Percentiles rank a stretch among this genome's conserved stretches.
phyloP scores from a whole-genome alignment of 768 basidiomycete genomes.

The Leccinum variicolor region DNA sequence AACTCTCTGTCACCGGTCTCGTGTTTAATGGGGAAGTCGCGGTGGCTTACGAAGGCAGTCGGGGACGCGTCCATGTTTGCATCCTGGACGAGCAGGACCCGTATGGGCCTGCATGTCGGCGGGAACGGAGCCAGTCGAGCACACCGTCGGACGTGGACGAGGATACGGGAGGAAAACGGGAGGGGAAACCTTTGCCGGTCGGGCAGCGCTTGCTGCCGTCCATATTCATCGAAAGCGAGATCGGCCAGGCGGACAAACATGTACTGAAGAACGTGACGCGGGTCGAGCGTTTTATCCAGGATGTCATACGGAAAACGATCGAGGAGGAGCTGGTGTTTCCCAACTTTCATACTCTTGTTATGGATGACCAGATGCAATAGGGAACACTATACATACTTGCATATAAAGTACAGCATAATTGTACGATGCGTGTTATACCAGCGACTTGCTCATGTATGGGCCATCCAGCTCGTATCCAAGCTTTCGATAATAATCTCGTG shows the following conservation, averaged over 20 bases:
- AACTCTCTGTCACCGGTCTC: conserved; percentile 86
- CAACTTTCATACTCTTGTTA: conserved; percentile 82
- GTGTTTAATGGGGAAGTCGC: conserved; percentile 85
- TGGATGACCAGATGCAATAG: conserved; percentile 37
- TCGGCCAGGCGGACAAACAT: conserved; percentile 94
- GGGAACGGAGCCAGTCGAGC: conserved; percentile 41
- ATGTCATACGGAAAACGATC: conserved; percentile 90
- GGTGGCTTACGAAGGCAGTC: conserved; percentile 86
- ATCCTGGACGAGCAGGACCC: conserved; percentile 87
- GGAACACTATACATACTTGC: background rate
- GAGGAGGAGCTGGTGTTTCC: conserved; percentile 97
- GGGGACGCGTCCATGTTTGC: conserved; percentile 79
- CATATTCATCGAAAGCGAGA: conserved; percentile 94
- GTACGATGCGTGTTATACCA: conserved; percentile 37
- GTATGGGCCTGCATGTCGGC: conserved; percentile 69
- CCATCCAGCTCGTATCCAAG: conserved; percentile 94
- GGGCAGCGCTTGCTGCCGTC: conserved; percentile 83
- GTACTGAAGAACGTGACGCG: conserved; percentile 93
- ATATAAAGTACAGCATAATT: conserved; percentile 8
- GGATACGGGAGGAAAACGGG: conserved; percentile 44
- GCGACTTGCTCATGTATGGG: conserved; percentile 93
- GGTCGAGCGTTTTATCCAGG: conserved; percentile 93
- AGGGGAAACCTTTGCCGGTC: conserved; percentile 67
- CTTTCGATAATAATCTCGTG: conserved; percentile 93
- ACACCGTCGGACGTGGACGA: conserved; percentile 65